These are phyloP conservation scores for Annulohypoxylon bovei DNA, from an alignment of 495 filamentous ascomycete genomes.

Conservation along the genomic window DNA sequence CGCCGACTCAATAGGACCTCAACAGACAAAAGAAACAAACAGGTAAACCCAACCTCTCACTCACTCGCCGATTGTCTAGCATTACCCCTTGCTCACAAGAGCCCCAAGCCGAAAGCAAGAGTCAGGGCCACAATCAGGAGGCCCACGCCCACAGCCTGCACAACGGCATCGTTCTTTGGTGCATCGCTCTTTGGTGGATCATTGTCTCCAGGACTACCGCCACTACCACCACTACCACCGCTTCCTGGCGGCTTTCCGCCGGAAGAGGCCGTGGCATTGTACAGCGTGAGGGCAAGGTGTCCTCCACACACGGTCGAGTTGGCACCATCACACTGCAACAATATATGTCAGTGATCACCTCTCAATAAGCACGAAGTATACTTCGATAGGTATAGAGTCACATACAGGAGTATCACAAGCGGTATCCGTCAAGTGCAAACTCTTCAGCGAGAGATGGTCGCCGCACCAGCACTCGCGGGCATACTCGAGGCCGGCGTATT, in stretches of 20 bases:
- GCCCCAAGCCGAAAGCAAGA: constrained; percentile 15
- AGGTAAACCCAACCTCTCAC: not conserved
- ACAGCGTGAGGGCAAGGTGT: constrained; percentile 42
- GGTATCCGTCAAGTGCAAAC: constrained; percentile 46
- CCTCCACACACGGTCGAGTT: constrained; percentile 57
- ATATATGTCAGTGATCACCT: not conserved
- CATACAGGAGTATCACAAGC: constrained; percentile 50
- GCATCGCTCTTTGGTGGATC: not conserved
- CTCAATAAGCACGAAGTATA: not conserved
- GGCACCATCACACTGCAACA: constrained; percentile 53
- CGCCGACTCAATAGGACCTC: not conserved
- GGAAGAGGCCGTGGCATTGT: not conserved
- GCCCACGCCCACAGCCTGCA: constrained; percentile 23
- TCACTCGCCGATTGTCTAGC: not conserved
- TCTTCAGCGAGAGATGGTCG: constrained; percentile 46
- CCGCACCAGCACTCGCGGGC: constrained; percentile 64
- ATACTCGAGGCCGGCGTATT: constrained; percentile 60
- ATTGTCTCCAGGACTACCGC: not conserved
- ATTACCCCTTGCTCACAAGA: not conserved
- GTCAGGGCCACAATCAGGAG: constrained; percentile 20
- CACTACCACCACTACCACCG: not conserved
- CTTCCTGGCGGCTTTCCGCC: not conserved
- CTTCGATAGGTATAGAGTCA: not conserved
- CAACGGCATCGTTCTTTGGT: constrained; percentile 11
- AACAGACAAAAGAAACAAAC: not conserved